Percentiles rank a stretch among this genome's conserved stretches.
Conservation (phyloP, 2,329 filamentous ascomycete genomes). For the Didymella exigua region DNA sequence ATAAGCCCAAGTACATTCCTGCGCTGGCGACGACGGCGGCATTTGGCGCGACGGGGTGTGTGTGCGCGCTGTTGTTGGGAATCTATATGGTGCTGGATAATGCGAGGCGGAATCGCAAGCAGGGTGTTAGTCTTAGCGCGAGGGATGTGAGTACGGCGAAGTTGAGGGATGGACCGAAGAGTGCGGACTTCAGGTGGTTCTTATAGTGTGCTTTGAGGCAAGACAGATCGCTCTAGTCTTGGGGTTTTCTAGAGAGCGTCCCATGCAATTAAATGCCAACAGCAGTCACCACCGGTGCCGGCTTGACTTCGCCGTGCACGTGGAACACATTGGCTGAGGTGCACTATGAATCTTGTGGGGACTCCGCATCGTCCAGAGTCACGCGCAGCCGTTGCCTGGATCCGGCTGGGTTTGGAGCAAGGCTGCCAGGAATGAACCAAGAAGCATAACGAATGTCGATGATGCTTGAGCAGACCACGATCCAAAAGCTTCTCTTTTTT, state of each 20-base stretch:
- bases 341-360: background rate
- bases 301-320: background rate
- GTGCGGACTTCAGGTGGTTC: constrained; percentile 54
- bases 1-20: constrained; percentile 70
- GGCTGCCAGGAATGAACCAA: background rate
- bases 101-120: constrained; percentile 60
- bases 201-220: constrained; percentile 21
- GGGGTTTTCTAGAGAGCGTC: constrained; percentile 4
- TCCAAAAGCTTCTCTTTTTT: background rate
- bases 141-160: constrained; percentile 55
- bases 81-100: constrained; percentile 71
- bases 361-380: constrained; percentile 1
- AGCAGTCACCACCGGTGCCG: background rate
- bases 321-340: too few species aligned
- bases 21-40: constrained; percentile 68
- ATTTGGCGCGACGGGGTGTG: constrained; percentile 65
- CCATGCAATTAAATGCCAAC: background rate
- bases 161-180: constrained; percentile 52
- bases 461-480: background rate
- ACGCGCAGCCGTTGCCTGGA: constrained; percentile 5
- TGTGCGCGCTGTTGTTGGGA: constrained; percentile 63
- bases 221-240: background rate
- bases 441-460: background rate
- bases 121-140: constrained; percentile 62
- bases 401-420: background rate